Conservation (phyloP, 169 alveolate genomes). For the Cryptosporidium andersoni region DNA sequence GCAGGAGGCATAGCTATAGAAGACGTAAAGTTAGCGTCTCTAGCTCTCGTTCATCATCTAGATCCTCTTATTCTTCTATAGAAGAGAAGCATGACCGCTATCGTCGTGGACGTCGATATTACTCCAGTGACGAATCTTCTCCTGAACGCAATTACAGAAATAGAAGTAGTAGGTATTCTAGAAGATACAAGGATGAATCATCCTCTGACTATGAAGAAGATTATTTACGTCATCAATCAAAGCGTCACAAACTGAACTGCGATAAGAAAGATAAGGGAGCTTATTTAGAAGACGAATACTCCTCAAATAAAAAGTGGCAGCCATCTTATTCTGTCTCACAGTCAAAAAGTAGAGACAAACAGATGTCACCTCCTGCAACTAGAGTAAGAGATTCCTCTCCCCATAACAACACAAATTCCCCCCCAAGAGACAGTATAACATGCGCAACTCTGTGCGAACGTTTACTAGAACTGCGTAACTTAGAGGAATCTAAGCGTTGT, state of each 20-base stretch:
- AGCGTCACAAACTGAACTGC: constrained; percentile 8
- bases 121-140: constrained; percentile 57
- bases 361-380: no score
- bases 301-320: no score
- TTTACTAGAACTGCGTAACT: constrained; percentile 41
- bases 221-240: constrained; percentile 4
- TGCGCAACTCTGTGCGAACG: constrained; percentile 60
- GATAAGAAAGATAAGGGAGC: constrained; percentile 25
- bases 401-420: no score
- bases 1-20: constrained; percentile 12
- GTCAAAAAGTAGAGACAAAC: no score
- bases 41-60: constrained; percentile 44
- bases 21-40: constrained; percentile 24
- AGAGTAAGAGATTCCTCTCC: no score
- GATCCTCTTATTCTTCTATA: constrained; percentile 2
- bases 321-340: no score
- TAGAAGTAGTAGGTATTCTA: constrained; percentile 12
- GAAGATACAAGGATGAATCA: constrained; percentile 25
- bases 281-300: constrained; percentile 6
- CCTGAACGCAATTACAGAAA: constrained; percentile 36
- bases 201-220: constrained; percentile 9
- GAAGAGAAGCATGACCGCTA: constrained; percentile 31
- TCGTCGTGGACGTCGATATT: constrained; percentile 20
- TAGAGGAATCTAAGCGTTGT: constrained; percentile 56
- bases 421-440: constrained; percentile 15